A percentile compares a stretch with the other conserved stretches of the same genome.
Conservation (phyloP, 305 asterid genomes). For the Stenogyne calaminthoides region DNA sequence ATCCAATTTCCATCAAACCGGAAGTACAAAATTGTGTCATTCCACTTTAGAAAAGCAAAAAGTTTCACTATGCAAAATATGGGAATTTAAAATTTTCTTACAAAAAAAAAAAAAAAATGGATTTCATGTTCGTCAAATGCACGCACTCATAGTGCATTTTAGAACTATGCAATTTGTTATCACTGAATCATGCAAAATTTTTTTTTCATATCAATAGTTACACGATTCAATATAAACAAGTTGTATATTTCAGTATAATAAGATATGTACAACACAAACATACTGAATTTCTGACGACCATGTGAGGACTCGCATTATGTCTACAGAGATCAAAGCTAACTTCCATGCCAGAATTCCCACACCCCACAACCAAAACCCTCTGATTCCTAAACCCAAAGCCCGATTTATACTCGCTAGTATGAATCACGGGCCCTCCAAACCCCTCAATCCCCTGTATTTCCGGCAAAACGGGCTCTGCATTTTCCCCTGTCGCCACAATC, state of each 20-base stretch:
- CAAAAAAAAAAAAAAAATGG: too few species aligned
- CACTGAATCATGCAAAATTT: too few species aligned
- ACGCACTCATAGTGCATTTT: too few species aligned
- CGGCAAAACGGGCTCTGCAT: slow-evolving; percentile 72
- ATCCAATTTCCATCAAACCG: not conserved
- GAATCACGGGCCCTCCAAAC: slow-evolving; percentile 60
- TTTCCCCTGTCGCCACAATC: slow-evolving; percentile 83
- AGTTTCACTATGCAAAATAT: not conserved
- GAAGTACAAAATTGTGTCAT: slow-evolving; percentile 4
- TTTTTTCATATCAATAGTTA: too few species aligned
- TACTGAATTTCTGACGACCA: slow-evolving; percentile 81
- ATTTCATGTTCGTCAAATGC: too few species aligned
- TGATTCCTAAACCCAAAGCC: slow-evolving; percentile 53
- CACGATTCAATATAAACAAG: too few species aligned
- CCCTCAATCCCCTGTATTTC: slow-evolving; percentile 59
- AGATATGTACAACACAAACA: too few species aligned
- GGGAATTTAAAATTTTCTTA: too few species aligned
- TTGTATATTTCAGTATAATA: too few species aligned
- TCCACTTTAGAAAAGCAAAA: not conserved
- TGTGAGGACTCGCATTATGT: slow-evolving; percentile 65
- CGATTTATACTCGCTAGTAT: slow-evolving; percentile 62
- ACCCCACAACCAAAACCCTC: slow-evolving; percentile 74
- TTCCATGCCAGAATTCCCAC: slow-evolving; percentile 98
- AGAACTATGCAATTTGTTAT: too few species aligned
- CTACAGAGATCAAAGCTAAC: slow-evolving; percentile 83